Base-by-base conservation (phyloP, 495 filamentous ascomycete species). In the Ascodesmis nigricans region DNA sequence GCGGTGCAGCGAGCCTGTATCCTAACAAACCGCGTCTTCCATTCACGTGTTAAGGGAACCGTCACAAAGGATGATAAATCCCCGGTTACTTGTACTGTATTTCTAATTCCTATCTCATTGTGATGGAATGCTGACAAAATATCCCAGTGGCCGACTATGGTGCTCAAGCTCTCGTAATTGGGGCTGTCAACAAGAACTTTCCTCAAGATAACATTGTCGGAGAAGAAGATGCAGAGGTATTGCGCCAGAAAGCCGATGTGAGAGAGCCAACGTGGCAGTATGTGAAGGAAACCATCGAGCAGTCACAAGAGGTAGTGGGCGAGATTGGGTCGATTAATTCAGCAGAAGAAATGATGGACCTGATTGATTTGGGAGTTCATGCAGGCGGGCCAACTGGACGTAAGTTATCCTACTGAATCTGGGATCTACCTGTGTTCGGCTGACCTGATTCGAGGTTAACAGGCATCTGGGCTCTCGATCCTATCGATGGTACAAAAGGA, bases 401-500 rank as follows among this genome's bases (percentile, higher is more conserved):
- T 51, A 26, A 24, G 46, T 49, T 28, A 17, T 14, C 22, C 11
- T 24, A 18, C 31, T 33, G 16, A 19, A 30, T 8, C 13, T 11
- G 4, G 11, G 25, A 26, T n/a, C 14, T 9, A 5, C 14, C 23
- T 23, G 14, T 11, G 29, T 33, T n/a, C 0, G 5, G n/a, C 41
- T 34, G 25, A 27, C 13, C 17, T 2, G n/a, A n/a, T n/a, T n/a
- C n/a, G n/a, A 16, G 31, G 22, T 8, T 10, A 15, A 15, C 31
- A 46, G 46, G 48, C 39, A 80, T 93, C 55, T 99, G 87, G 87
- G 78, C 87, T 13, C 63, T 99, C 30, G 87, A 99, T 57, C 87
- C 87, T 23, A 91, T 99, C 39, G 87, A 99, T 55, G 87, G 87
- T 29, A 99, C 87, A 36, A 87, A 90, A 55, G 87, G 87, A 17